Percentiles rank a stretch among this genome's conserved stretches.
Conservation (phyloP, 805 yeast species). For the Teunomyces kruisii region DNA sequence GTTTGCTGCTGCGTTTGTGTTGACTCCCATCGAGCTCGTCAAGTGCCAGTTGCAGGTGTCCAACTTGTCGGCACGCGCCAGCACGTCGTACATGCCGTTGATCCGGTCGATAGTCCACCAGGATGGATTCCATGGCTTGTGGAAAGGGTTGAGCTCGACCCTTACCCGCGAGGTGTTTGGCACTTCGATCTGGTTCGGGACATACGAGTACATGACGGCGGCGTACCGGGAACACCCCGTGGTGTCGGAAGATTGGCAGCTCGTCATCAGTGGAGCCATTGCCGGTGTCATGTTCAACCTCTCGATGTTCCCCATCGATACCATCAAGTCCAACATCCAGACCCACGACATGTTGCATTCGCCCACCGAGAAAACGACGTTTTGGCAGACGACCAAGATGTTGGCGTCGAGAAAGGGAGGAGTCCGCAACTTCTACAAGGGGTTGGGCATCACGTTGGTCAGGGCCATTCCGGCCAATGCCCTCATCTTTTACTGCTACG, state of each 20-base stretch:
- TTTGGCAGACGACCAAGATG: conserved; percentile 2
- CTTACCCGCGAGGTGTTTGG: conserved; percentile 83
- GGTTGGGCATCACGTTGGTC: conserved; percentile 75
- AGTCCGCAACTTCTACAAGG: conserved; percentile 71
- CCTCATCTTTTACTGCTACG: conserved; percentile 77
- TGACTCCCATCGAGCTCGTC: conserved; percentile 90
- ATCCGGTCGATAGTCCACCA: conserved; percentile 39
- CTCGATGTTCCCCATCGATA: conserved; percentile 85
- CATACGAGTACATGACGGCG: conserved; percentile 56
- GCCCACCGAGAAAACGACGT: background rate
- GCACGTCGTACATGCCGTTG: conserved; percentile 31
- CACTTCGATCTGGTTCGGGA: conserved; percentile 91
- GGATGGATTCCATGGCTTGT: conserved; percentile 70
- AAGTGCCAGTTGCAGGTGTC: conserved; percentile 85
- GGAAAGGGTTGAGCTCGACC: conserved; percentile 87
- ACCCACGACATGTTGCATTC: conserved; percentile 41
- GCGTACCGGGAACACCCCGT: conserved; percentile 10
- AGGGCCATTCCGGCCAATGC: conserved; percentile 93
- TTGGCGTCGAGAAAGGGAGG: conserved; percentile 49
- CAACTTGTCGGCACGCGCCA: conserved; percentile 24
- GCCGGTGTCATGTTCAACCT: conserved; percentile 85
- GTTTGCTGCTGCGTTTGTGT: conserved; percentile 71
- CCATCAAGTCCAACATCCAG: conserved; percentile 85
- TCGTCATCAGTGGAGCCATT: conserved; percentile 74
- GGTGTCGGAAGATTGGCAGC: conserved; percentile 42